These are phyloP conservation scores for Fusarium sp. DNA, from an alignment of 2,329 filamentous ascomycete genomes.

Conservation along the genomic window DNA sequence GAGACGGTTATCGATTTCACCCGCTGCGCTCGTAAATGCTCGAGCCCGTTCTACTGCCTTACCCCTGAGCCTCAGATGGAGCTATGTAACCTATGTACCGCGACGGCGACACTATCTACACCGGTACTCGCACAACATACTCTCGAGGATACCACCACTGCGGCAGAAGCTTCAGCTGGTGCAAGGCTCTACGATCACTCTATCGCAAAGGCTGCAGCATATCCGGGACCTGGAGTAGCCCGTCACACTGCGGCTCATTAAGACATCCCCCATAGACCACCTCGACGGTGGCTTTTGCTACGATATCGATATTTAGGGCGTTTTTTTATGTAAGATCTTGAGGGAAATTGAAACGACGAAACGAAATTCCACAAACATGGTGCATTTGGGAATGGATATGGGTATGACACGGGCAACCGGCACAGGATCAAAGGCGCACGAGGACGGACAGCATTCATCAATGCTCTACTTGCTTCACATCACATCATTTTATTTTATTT, in stretches of 20 bases:
- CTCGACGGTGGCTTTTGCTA: not conserved
- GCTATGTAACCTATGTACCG: constrained; percentile 38
- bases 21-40: constrained; percentile 43
- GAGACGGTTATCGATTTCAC: constrained; percentile 45
- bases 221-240: constrained; percentile 22
- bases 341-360: constrained; percentile 31
- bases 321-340: constrained; percentile 23
- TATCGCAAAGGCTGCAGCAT: constrained; percentile 26
- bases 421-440: constrained; percentile 22
- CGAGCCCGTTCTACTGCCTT: constrained; percentile 44
- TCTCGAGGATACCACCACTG: constrained; percentile 18
- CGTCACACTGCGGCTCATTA: constrained; percentile 24
- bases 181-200: constrained; percentile 30
- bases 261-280: not conserved
- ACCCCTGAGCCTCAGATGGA: constrained; percentile 42
- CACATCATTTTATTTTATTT: constrained; percentile 4
- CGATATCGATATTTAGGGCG: constrained; percentile 8
- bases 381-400: constrained; percentile 20
- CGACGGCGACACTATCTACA: constrained; percentile 35
- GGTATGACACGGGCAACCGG: constrained; percentile 14
- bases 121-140: constrained; percentile 41
- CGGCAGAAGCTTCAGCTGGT: constrained; percentile 13
- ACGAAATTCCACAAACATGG: constrained; percentile 20
- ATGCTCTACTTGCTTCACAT: constrained; percentile 19
- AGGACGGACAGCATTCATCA: constrained; percentile 35